Evolutionary conservation across 345 rosid genomes (phyloP).

Genomic region (Eucalyptus grandis): DNA sequence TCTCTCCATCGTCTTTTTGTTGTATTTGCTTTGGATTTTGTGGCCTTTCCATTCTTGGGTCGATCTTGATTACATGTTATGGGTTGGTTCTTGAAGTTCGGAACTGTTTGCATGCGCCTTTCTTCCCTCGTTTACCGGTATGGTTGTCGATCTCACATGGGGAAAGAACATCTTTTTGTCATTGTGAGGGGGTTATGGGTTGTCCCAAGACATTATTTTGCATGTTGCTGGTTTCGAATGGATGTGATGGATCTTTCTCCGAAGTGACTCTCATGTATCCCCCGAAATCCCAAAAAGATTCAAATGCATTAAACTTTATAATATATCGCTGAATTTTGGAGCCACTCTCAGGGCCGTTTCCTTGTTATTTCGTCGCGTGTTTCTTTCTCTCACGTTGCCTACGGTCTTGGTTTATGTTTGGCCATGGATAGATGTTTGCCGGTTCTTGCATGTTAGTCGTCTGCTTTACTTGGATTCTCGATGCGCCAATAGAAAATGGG

Average conservation of each 20-base stretch:
- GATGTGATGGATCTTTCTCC: background rate
- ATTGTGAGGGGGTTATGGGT: background rate
- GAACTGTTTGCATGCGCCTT: background rate
- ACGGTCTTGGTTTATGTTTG: background rate
- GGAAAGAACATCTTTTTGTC: background rate
- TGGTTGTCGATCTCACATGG: background rate
- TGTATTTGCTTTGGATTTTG: background rate
- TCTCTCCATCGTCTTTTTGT: background rate
- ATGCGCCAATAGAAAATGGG: background rate
- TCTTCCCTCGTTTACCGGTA: background rate
- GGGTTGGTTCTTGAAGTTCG: background rate
- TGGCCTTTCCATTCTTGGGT: background rate
- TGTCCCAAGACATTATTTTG: background rate
- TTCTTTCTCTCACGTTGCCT: background rate
- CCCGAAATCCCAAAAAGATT: background rate
- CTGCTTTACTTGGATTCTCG: background rate
- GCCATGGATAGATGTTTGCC: background rate
- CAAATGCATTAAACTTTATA: background rate
- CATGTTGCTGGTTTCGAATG: background rate
- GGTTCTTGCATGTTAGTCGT: background rate
- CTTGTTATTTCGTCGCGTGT: background rate
- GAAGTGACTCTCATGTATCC: background rate
- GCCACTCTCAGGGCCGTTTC: background rate
- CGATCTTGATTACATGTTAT: background rate
- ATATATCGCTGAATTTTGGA: background rate